Evolutionary conservation across 257 asterid genomes (phyloP).

Genomic region (Ballota nigra): DNA sequence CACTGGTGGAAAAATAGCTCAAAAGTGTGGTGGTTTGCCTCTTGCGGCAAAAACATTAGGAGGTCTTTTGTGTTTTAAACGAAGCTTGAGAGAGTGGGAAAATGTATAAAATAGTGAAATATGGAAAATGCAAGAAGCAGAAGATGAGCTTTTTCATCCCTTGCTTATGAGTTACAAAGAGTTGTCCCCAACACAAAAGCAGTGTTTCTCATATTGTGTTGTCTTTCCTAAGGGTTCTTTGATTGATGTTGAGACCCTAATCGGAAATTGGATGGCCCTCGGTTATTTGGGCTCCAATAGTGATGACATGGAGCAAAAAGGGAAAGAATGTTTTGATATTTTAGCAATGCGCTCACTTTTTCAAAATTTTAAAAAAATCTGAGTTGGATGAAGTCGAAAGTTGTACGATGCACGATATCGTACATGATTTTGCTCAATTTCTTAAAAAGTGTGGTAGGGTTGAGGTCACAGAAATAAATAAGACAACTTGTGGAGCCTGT

Average conservation of each 20-base stretch:
- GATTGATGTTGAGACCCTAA: slow-evolving; percentile 32
- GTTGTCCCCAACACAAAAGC: slow-evolving; percentile 28
- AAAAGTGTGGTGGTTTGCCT: slow-evolving; percentile 45
- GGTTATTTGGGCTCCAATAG: slow-evolving; percentile 23
- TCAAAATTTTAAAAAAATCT: neutral
- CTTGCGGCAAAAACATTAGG: slow-evolving; percentile 42
- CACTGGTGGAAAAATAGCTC: slow-evolving; percentile 33
- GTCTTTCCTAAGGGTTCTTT: slow-evolving; percentile 35
- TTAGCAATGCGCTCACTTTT: slow-evolving; percentile 25
- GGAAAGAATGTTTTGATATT: slow-evolving; percentile 20
- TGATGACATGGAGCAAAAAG: slow-evolving; percentile 21
- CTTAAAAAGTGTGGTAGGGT: neutral
- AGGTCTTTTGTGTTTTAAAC: slow-evolving; percentile 33
- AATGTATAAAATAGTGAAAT: slow-evolving; percentile 34
- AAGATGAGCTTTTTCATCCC: slow-evolving; percentile 22
- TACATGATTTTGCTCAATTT: too few relatives aligned
- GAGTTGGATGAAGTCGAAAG: neutral
- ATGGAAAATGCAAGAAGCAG: slow-evolving; percentile 34
- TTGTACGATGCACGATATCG: slow-evolving; percentile 26
- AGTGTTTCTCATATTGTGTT: slow-evolving; percentile 51
- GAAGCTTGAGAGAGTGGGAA: slow-evolving; percentile 35
- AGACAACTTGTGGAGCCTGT: neutral
- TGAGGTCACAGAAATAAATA: neutral
- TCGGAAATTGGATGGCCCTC: slow-evolving; percentile 45
- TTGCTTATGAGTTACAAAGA: slow-evolving; percentile 30